These are phyloP conservation scores for Pilaira anomala DNA, from an alignment of 192 early-diverging fungal species.

Conservation along the genomic window DNA sequence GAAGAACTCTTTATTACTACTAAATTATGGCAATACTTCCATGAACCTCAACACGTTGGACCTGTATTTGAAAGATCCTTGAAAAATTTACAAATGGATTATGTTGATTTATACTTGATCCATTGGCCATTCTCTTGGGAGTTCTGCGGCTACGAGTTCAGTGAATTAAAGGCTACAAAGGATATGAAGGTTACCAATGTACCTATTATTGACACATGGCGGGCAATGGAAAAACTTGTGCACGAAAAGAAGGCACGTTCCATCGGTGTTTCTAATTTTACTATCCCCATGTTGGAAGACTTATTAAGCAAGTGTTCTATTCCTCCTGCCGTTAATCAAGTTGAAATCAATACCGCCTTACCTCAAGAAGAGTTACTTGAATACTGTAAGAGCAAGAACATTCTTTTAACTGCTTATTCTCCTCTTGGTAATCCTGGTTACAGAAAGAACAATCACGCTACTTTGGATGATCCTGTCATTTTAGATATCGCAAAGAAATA, in stretches of 20 bases:
- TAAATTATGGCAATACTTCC: constrained; percentile 61
- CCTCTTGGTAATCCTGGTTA: constrained; percentile 51
- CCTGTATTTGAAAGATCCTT: constrained; percentile 51
- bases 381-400: constrained; percentile 52
- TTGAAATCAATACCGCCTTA: constrained; percentile 61
- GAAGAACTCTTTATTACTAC: constrained; percentile 73
- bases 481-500: constrained; percentile 40
- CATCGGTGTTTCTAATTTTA: constrained; percentile 83
- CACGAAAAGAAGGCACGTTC: constrained; percentile 54
- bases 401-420: constrained; percentile 62
- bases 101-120: constrained; percentile 71
- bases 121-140: constrained; percentile 67
- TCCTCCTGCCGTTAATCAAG: constrained; percentile 66
- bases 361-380: constrained; percentile 53
- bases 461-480: constrained; percentile 47
- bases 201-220: constrained; percentile 57
- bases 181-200: constrained; percentile 54
- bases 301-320: constrained; percentile 62
- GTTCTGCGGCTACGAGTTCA: constrained; percentile 27
- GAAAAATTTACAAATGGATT: constrained; percentile 53
- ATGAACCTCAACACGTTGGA: constrained; percentile 45
- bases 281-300: constrained; percentile 53
- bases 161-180: constrained; percentile 25
- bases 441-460: constrained; percentile 41
- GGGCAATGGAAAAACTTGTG: constrained; percentile 73